Evolutionary conservation across 2,329 filamentous ascomycete species (phyloP).

Genomic region (Fusarium paranaense): DNA sequence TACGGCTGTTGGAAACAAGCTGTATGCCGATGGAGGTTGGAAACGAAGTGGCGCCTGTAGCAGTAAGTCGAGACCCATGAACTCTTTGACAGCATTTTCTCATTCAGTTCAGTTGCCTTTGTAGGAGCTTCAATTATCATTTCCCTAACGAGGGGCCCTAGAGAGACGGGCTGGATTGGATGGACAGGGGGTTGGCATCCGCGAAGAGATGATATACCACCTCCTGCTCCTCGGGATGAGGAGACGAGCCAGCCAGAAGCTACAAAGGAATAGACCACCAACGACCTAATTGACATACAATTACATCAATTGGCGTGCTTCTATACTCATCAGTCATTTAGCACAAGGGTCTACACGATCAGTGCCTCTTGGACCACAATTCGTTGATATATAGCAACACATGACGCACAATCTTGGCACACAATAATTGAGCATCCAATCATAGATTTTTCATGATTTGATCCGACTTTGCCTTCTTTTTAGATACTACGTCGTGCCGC

Average conservation of each 20-base stretch:
- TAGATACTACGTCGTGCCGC: slow-evolving; percentile 11
- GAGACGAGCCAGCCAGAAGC: slow-evolving; percentile 3
- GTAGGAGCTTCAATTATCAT: slow-evolving; percentile 40
- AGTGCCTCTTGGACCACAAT: background rate
- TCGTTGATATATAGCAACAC: background rate
- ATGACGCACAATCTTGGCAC: background rate
- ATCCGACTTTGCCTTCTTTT: slow-evolving; percentile 6
- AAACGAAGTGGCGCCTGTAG: slow-evolving; percentile 56
- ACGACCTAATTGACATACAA: background rate
- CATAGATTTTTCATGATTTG: background rate
- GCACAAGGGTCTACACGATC: background rate
- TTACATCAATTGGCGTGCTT: background rate
- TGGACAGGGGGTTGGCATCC: slow-evolving; percentile 48
- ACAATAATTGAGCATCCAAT: background rate
- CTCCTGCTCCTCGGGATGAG: slow-evolving; percentile 5
- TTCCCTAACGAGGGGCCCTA: slow-evolving; percentile 47
- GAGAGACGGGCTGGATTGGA: slow-evolving; percentile 48
- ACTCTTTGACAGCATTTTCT: background rate
- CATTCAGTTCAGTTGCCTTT: slow-evolving; percentile 38
- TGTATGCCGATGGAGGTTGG: slow-evolving; percentile 66
- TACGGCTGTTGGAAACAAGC: slow-evolving; percentile 67
- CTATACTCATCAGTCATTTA: background rate
- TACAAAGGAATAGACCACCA: background rate
- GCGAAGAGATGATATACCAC: slow-evolving; percentile 19
- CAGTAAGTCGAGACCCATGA: slow-evolving; percentile 36